phyloP scores from a whole-genome alignment of 768 basidiomycete species.

The Austroboletus eburneus region DNA sequence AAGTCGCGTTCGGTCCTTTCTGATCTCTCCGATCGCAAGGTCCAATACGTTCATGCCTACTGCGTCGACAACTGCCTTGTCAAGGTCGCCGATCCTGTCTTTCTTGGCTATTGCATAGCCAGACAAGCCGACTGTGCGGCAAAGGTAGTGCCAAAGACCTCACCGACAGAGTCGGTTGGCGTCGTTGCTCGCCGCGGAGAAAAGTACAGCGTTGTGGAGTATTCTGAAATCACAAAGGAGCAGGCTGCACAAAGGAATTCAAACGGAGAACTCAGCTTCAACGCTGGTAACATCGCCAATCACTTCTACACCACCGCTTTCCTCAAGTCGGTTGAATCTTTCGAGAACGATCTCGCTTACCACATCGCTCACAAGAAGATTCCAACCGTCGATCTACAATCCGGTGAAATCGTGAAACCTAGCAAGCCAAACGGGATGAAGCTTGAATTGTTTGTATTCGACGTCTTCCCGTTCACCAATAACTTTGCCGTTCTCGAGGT shows the following conservation, averaged over 20 bases:
- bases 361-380: constrained; percentile 99
- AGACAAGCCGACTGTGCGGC: constrained; percentile 90
- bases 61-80: constrained; percentile 99
- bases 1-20: constrained; percentile 72
- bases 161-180: constrained; percentile 88
- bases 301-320: constrained; percentile 94
- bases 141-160: constrained; percentile 91
- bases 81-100: constrained; percentile 93
- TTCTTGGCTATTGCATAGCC: constrained; percentile 90
- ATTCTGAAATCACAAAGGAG: constrained; percentile 89
- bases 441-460: constrained; percentile 97
- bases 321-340: constrained; percentile 70
- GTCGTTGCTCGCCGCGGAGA: constrained; percentile 84
- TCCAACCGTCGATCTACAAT: constrained; percentile 66
- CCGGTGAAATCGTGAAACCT: constrained; percentile 73
- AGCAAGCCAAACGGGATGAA: constrained; percentile 97
- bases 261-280: constrained; percentile 77
- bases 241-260: constrained; percentile 76
- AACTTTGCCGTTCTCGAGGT: constrained; percentile 87
- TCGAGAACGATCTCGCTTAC: constrained; percentile 89
- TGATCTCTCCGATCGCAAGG: constrained; percentile 69
- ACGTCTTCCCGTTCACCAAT: constrained; percentile 92
- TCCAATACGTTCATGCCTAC: constrained; percentile 91
- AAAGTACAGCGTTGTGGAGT: constrained; percentile 92
- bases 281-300: constrained; percentile 96